These are phyloP conservation scores for Lyophyllum semitale DNA, from an alignment of 768 basidiomycete genomes.

Conservation along the genomic window DNA sequence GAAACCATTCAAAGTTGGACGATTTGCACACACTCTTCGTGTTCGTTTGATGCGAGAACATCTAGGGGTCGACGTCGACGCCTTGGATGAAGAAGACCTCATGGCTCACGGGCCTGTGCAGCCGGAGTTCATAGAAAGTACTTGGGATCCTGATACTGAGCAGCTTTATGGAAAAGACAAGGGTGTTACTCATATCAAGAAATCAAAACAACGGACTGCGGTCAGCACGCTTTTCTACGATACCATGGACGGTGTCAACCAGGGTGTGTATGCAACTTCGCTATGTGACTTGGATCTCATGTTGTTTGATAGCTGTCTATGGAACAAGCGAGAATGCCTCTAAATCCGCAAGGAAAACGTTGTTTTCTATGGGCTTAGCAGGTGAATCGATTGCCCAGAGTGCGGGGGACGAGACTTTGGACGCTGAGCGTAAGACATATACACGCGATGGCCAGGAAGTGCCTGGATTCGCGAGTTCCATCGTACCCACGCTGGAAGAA, in stretches of 20 bases:
- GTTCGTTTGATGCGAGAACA: conserved; percentile 97
- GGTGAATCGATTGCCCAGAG: conserved; percentile 38
- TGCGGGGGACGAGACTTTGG: conserved; percentile 42
- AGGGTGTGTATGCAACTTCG: conserved; percentile 44
- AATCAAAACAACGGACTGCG: conserved; percentile 35
- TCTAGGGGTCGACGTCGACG: conserved; percentile 92
- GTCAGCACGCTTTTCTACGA: conserved; percentile 34
- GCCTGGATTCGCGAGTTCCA: conserved; percentile 60
- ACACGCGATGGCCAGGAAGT: conserved; percentile 51
- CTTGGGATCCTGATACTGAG: conserved; percentile 77
- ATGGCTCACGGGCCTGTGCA: conserved; percentile 54
- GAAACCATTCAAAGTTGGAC: conserved; percentile 90
- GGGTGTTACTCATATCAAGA: conserved; percentile 44
- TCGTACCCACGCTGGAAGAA: conserved; percentile 73
- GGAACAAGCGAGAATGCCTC: conserved; percentile 39
- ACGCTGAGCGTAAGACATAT: conserved; percentile 54
- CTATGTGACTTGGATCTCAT: background rate
- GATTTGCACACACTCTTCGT: conserved; percentile 93
- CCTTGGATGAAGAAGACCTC: conserved; percentile 74
- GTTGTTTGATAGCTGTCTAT: conserved; percentile 35
- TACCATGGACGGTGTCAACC: conserved; percentile 39
- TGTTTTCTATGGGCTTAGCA: conserved; percentile 46
- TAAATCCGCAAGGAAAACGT: conserved; percentile 32
- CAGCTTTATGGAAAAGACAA: conserved; percentile 50
- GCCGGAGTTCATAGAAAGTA: conserved; percentile 51